Base-by-base conservation (phyloP, 169 alveolate species). In the Plasmodium blacklocki region DNA sequence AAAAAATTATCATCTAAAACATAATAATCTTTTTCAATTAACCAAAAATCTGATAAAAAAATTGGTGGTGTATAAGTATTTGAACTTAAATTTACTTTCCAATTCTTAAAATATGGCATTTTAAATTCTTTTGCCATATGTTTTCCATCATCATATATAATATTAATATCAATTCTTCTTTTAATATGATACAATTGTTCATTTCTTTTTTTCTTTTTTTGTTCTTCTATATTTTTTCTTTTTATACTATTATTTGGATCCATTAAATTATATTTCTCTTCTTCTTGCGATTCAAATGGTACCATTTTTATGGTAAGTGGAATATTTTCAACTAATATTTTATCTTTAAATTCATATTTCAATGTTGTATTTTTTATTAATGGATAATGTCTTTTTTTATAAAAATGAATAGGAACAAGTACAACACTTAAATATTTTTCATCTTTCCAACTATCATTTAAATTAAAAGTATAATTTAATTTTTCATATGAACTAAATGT, bases 31-130 rank as follows among this genome's bases (percentile, higher is more conserved):
- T 45, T 58, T 78, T 92, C 95, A 68, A 92, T 80, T 54, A 92
- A 73, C 95, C 95, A 92, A 54, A 92, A 92, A 67, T 92, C 95
- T 6, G 95, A 92, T 4, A 92, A 73, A 68, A 74, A 92, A 3
- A 92, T 54, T 18, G 93, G 90, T 11, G 95, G 95, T 11, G 93
- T 89, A 67, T 88, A 92, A 11, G 93, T 78, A 26, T 58, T 19
- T 63, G 68, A 68, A 15, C 32, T 39, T 52, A 88, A n/a, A 56
- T 78, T 88, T 32, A 89, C 76, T 78, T 75, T 76, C 95, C 93
- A 89, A 7, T 43, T 89, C 54, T 92, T 89, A 58, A 92, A 49
- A 52, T 92, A 93, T 39, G 95, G 95, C 49, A 88, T 63, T 60
- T 92, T 88, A 63, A 89, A 50, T 50, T 92, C 94, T 47, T 29